Evolutionary conservation across 2,329 filamentous ascomycete genomes (phyloP), one percentile per base, ranked within the genome.

Genomic region (Penicillium hesseltinei): DNA sequence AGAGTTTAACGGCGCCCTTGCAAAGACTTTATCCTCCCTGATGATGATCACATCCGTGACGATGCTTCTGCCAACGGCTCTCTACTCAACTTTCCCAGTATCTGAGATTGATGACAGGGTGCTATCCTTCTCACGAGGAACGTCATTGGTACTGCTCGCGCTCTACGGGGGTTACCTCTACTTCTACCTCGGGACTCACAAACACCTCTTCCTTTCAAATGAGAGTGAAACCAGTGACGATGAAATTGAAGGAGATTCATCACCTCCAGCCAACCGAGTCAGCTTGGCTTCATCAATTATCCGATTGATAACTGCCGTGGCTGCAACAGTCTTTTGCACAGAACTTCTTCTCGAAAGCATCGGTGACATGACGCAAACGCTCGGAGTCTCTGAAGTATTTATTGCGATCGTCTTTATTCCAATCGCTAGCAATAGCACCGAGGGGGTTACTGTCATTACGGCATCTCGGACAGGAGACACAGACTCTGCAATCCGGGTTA

Each of bases 331-430:
- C 21, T 69, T 88, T 49, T 89, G 87, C 68, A 87, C 88, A 63
- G 88, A 90, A 56, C 88, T 87, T 61, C 80, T 90, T 11, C 86
- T 90, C 23, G 84, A 83, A 66, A 87, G 84, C 63, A 88, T 89
- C 62, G 85, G 88, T 57, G 77, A 80, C 11, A 80, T 90, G 49
- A 87, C 89, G 17, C 80, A 82, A 57, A 82, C 78, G 15, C 82
- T 83, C 3, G 80, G 84, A 49, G 86, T 90, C 64, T 88, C 85
- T 74, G 87, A 88, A 71, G 88, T 84, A 6, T 90, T 90, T 58
- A 88, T 90, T 63, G 88, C 88, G 74, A 77, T 90, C 23, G 88
- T 90, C 51, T 76, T 90, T 6, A 85, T 90, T 36, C 88, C 88
- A 5, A 89, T 90, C 61, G 87, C 90, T 21, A 88, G 88, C 45